phyloP scores from a whole-genome alignment of 805 yeast species.

The Diddensiella santjacobensis region DNA sequence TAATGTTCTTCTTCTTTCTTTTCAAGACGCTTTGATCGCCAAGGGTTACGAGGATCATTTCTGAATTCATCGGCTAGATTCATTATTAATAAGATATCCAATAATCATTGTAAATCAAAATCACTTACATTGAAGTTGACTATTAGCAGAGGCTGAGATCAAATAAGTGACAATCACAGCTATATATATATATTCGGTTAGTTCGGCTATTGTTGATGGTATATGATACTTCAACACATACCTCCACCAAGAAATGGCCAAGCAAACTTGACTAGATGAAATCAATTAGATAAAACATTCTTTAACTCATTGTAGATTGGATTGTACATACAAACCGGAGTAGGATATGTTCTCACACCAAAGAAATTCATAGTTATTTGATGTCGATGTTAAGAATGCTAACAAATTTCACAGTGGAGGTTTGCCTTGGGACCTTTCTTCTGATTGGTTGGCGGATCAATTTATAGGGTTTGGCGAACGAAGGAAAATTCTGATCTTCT shows the following conservation, averaged over 20 bases:
- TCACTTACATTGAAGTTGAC: conserved; percentile 50
- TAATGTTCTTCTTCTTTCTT: conserved; percentile 32
- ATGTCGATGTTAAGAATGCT: not conserved
- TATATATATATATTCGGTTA: not conserved
- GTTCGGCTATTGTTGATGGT: too few species aligned
- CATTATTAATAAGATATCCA: too few species aligned
- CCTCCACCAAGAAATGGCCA: conserved; percentile 92
- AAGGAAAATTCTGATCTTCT: not conserved
- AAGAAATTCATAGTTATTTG: conserved; percentile 15
- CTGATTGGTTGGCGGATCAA: too few species aligned
- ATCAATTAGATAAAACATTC: conserved; percentile 9
- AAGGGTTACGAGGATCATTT: conserved; percentile 96
- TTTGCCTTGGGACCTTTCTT: too few species aligned
- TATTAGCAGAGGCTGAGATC: conserved; percentile 63
- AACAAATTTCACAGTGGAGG: too few species aligned
- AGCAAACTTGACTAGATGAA: conserved; percentile 54
- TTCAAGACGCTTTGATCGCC: conserved; percentile 58
- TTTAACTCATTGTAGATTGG: not conserved
- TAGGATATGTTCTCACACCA: conserved; percentile 41
- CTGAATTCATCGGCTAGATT: conserved; percentile 57
- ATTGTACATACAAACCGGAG: conserved; percentile 40
- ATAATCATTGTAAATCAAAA: not conserved
- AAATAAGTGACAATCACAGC: conserved; percentile 61
- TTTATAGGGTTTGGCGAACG: too few species aligned
- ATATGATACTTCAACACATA: too few species aligned